phyloP scores from a whole-genome alignment of 495 filamentous ascomycete species.

The Neurospora sp. region DNA sequence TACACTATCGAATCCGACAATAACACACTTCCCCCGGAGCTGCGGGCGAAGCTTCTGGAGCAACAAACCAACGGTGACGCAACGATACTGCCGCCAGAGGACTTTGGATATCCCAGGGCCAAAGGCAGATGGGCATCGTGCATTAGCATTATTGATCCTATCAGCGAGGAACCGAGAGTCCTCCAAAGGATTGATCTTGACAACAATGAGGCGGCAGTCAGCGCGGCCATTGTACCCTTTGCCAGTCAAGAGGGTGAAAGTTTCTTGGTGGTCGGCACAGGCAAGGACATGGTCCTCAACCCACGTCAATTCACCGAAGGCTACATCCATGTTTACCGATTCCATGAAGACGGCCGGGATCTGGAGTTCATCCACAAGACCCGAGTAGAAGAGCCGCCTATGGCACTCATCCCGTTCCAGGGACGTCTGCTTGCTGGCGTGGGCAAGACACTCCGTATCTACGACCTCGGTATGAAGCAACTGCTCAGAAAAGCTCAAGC shows the following conservation, averaged over 20 bases:
- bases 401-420: constrained; percentile 85
- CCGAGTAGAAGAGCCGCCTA: constrained; percentile 75
- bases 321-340: constrained; percentile 88
- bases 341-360: constrained; percentile 72
- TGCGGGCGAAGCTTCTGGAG: constrained; percentile 56
- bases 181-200: constrained; percentile 69
- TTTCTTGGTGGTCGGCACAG: constrained; percentile 88
- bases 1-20: constrained; percentile 92
- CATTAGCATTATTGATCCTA: constrained; percentile 79
- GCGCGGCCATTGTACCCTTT: constrained; percentile 73
- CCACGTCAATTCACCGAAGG: constrained; percentile 67
- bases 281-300: constrained; percentile 72
- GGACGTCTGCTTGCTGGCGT: constrained; percentile 78
- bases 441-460: constrained; percentile 71
- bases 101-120: constrained; percentile 82
- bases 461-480: constrained; percentile 83
- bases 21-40: constrained; percentile 70
- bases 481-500: constrained; percentile 86
- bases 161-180: constrained; percentile 55
- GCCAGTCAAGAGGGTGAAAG: constrained; percentile 78
- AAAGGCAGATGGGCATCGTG: constrained; percentile 89
- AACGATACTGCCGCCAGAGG: constrained; percentile 58
- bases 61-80: constrained; percentile 65
- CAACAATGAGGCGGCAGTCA: constrained; percentile 87
- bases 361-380: constrained; percentile 97